A percentile compares a stretch with the other conserved stretches of the same genome.
These are phyloP conservation scores for Ophiorrhiza pumila DNA, from an alignment of 257 asterid species.

Conservation along the genomic window DNA sequence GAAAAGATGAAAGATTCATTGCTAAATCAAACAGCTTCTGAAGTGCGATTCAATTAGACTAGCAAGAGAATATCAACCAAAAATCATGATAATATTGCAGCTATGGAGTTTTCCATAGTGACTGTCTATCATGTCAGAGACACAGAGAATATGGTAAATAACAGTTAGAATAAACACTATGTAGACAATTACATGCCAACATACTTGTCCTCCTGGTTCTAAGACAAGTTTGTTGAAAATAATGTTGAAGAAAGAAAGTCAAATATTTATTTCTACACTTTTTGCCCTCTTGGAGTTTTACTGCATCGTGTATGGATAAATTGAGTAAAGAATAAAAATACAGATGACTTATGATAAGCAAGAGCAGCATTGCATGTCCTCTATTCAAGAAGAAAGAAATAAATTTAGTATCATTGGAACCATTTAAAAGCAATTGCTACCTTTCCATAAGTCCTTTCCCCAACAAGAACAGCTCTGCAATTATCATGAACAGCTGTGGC, in stretches of 20 bases:
- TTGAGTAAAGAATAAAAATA: background rate
- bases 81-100: background rate
- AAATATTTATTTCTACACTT: background rate
- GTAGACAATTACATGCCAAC: background rate
- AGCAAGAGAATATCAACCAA: background rate
- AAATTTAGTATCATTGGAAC: background rate
- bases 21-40: background rate
- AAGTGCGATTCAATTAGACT: background rate
- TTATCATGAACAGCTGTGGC: slow-evolving; percentile 99
- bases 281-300: background rate
- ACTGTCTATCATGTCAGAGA: background rate
- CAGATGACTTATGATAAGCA: background rate
- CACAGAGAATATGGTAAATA: background rate
- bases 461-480: slow-evolving; percentile 96
- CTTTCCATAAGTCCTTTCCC: slow-evolving; percentile 97
- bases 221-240: background rate
- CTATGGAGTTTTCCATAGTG: background rate
- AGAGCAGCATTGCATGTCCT: background rate
- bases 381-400: background rate
- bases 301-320: no score
- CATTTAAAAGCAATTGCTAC: slow-evolving; percentile 29
- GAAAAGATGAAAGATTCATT: no score
- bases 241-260: background rate
- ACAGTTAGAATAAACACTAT: background rate
- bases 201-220: background rate